Percentiles rank a stretch among this genome's conserved stretches.
phyloP scores from a whole-genome alignment of 495 filamentous ascomycete species.

The Chlorociboria aeruginascens region DNA sequence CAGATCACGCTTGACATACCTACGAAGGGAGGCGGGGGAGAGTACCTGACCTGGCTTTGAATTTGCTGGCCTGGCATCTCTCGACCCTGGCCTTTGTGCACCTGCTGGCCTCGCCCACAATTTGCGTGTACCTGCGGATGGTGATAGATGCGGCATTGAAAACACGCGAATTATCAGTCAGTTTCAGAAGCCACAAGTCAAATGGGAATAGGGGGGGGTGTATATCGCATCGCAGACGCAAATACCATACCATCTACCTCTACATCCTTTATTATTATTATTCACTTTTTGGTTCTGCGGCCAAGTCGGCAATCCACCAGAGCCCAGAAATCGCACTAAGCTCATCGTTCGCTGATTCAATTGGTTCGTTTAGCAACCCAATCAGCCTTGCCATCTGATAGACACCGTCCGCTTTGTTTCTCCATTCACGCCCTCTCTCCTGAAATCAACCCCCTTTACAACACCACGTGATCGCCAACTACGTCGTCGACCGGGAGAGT shows the following conservation, averaged over 20 bases:
- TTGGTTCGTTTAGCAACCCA: conserved; percentile 17
- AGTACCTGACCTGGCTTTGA: no score
- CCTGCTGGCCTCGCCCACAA: no score
- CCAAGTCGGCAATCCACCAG: neutral
- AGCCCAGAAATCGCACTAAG: neutral
- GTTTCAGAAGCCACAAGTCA: neutral
- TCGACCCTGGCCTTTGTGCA: no score
- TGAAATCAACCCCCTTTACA: neutral
- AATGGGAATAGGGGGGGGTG: neutral
- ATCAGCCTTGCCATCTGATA: conserved; percentile 3
- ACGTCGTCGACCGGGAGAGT: neutral
- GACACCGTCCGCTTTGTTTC: neutral
- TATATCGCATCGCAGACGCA: neutral
- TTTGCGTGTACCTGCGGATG: no score
- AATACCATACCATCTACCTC: neutral
- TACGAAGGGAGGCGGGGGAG: no score
- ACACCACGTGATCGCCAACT: neutral
- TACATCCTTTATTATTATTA: neutral
- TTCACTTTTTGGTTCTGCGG: neutral
- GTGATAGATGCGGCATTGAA: no score
- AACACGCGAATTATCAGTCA: no score
- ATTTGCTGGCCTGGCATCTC: no score
- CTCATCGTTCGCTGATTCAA: conserved; percentile 12
- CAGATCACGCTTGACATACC: no score
- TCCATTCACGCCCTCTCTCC: neutral